Base-by-base conservation (phyloP, 2,329 filamentous ascomycete species). In the Xylaria sp. region DNA sequence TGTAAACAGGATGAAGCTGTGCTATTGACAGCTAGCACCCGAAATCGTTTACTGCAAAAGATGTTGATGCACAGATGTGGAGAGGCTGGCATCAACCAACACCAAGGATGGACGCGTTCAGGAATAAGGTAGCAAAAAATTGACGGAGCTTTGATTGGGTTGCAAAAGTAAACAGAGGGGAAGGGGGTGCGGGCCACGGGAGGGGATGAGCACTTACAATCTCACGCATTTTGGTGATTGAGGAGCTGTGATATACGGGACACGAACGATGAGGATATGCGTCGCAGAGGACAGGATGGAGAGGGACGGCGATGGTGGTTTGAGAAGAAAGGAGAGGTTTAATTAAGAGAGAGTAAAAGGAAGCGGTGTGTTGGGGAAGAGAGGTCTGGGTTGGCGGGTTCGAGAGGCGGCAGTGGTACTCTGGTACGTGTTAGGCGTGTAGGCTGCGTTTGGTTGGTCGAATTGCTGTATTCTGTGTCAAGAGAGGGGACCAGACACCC, bases 161-260 rank as follows among this genome's bases (percentile, higher is more conserved):
- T 62, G 54, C 44, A 54, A 57, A 73, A 72, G 71, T 73, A 74
- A 73, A 76, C 72, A 75, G 63, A 68, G 68, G 62, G 65, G 59
- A 38, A 64, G 53, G 58, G 64, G 6, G 13, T 53, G 20, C 17
- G 23, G 61, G n/a, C 48, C 3, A n/a, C 9, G 44, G 61, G 23
- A 71, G 5, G 17, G 54, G 38, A 65, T 59, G 66, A 71, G 68
- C 61, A 89, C 89, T 83, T 85, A 91, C 89, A 80, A 92, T 92
- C 85, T 92, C 89, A 89, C 89, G 89, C 89, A 92, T 92, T 75
- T 84, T 90, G 88, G 79, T 78, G 77, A 77, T 77, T 76, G 73
- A 70, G 73, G 71, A 71, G 72, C 40, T 73, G 71, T 51, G 53
- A 66, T 70, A 68, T 74, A 72, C 71, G 66, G 66, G 70, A 77